Base-by-base conservation (phyloP, 2,329 filamentous ascomycete genomes). In the Blumeriella jaapii region DNA sequence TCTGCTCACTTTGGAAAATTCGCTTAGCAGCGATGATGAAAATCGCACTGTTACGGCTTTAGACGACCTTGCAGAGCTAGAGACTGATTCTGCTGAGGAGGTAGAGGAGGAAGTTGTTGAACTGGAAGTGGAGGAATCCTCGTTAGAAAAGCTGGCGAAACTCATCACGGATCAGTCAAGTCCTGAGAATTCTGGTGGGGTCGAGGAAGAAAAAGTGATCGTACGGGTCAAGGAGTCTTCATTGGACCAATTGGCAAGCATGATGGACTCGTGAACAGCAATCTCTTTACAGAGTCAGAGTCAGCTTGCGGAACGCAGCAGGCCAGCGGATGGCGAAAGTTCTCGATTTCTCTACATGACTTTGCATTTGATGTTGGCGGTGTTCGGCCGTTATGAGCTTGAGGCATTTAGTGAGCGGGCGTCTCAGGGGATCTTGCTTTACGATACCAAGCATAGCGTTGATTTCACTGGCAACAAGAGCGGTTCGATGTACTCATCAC, bases 71-170 rank as follows among this genome's bases (percentile, higher is more conserved):
- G 29, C 36, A 20, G 29, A 34, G 14, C 4, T 16, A 5, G 16
- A 23, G 13, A 19, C 18, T 7, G 20, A 18, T 22, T 14, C 13
- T 14, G 18, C 9, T 1, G 11, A 39, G 8, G 19, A 29, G 8
- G 22, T 40, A 10, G 38, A 38, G 18, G 39, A 45, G 28, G 39
- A 41, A 23, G 18, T 41, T 19, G 30, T 45, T 7, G 20, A 38
- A 3, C 15, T 41, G 4, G 38, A 43, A 4, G 14, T 44, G 14
- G 33, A 44, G 13, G 36, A 38, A 28, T 44, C 40, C 3, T 24
- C 38, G 12, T 26, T 46, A 16, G 41, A 44, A n/a, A 44, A 32
- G 23, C 14, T 34, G 16, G 22, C 22, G 22, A n/a, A n/a, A n/a
- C n/a, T n/a, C n/a, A n/a, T n/a, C n/a, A n/a, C n/a, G n/a, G n/a